A percentile compares a stretch with the other conserved stretches of the same genome.
Conservation (phyloP, 2,329 filamentous ascomycete genomes). For the Cladorrhinum sp. region DNA sequence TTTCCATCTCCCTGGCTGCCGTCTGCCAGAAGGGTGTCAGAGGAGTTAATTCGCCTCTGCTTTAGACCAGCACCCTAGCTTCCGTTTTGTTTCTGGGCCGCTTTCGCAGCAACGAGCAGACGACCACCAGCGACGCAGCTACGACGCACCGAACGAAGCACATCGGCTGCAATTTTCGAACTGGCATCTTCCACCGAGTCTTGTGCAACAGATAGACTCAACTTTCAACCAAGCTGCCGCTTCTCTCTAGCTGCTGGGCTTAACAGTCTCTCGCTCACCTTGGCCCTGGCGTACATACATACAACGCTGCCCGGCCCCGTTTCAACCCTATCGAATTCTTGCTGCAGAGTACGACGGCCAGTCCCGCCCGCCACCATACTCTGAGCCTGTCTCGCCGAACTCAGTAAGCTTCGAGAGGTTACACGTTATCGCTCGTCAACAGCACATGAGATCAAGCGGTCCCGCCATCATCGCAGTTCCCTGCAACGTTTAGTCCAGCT, state of each 20-base stretch:
- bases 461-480: slow-evolving; percentile 23
- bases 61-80: slow-evolving; percentile 1
- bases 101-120: slow-evolving; percentile 11
- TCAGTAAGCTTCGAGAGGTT: slow-evolving; percentile 4
- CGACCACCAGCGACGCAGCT: neutral
- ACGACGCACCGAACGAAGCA: neutral
- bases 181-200: slow-evolving; percentile 13
- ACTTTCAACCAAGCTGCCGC: slow-evolving; percentile 1
- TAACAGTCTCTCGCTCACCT: neutral
- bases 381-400: slow-evolving; percentile 5
- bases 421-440: slow-evolving; percentile 15
- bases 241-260: neutral
- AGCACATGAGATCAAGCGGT: slow-evolving; percentile 23
- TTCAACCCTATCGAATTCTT: slow-evolving; percentile 13
- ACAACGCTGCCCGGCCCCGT: neutral
- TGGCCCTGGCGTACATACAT: neutral
- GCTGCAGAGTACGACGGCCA: slow-evolving; percentile 21
- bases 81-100: slow-evolving; percentile 10
- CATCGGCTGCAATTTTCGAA: neutral
- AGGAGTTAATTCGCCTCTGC: slow-evolving; percentile 12
- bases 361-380: slow-evolving; percentile 16
- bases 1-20: slow-evolving; percentile 6
- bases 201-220: slow-evolving; percentile 10
- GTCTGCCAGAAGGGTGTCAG: slow-evolving; percentile 5
- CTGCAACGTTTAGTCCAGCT: slow-evolving; percentile 23